Evolutionary conservation across 441 rosid genomes (phyloP).

Genomic region (Pelargonium citronellum): DNA sequence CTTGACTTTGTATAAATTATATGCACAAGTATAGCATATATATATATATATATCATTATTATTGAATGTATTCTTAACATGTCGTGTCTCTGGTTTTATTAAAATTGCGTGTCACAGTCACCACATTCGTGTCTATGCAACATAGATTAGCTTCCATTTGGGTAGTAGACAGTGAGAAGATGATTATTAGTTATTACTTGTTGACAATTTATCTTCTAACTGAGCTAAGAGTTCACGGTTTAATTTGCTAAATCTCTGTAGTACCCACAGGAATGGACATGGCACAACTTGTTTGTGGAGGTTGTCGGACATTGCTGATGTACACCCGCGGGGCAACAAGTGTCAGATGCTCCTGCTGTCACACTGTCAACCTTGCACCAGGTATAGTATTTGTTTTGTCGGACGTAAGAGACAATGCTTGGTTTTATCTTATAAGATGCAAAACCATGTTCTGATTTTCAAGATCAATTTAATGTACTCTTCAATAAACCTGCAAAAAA

Average conservation of each 20-base stretch:
- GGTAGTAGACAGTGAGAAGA: too few relatives aligned
- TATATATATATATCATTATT: not conserved
- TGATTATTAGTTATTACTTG: too few relatives aligned
- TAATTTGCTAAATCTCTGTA: slow-evolving; percentile 22
- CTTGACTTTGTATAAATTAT: too few relatives aligned
- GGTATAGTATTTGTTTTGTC: slow-evolving; percentile 30
- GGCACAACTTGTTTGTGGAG: slow-evolving; percentile 87
- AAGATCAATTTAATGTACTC: not conserved
- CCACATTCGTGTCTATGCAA: too few relatives aligned
- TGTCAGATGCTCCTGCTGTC: slow-evolving; percentile 96
- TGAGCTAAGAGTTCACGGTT: not conserved
- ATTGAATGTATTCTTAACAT: not conserved
- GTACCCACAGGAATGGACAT: slow-evolving; percentile 58
- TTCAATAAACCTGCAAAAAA: not conserved
- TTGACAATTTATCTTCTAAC: not conserved
- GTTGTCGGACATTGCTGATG: slow-evolving; percentile 91
- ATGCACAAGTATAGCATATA: too few relatives aligned
- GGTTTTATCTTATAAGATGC: not conserved
- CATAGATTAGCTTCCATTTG: too few relatives aligned
- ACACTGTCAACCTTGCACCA: slow-evolving; percentile 72
- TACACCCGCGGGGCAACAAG: slow-evolving; percentile 78
- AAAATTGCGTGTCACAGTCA: too few relatives aligned
- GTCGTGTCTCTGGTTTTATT: too few relatives aligned
- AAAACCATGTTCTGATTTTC: slow-evolving; percentile 9
- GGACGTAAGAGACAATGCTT: slow-evolving; percentile 1